Conservation (phyloP, 148 eudicot species). For the Chenopodium quinoa region DNA sequence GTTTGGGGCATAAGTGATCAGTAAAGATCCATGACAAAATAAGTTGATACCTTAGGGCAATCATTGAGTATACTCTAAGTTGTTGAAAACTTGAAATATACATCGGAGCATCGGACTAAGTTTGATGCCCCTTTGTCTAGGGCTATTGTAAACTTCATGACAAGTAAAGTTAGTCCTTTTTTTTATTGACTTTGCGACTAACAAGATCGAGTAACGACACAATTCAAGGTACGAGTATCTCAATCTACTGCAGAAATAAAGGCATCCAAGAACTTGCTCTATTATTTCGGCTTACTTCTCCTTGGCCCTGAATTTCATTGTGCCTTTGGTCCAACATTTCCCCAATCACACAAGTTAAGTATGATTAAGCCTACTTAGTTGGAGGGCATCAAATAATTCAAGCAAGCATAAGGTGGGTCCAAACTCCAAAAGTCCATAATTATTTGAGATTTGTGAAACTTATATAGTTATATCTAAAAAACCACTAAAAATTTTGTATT, state of each 20-base stretch:
- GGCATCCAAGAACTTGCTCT: not conserved
- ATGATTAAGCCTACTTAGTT: no score
- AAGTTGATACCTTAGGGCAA: no score
- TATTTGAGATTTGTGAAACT: not conserved
- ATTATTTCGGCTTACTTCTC: not conserved
- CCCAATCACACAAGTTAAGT: not conserved
- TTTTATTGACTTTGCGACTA: not conserved
- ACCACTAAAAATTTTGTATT: not conserved
- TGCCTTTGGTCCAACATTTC: not conserved
- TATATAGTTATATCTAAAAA: no score
- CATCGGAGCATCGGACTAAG: no score
- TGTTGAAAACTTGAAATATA: no score
- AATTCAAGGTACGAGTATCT: not conserved
- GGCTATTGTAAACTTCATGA: not conserved
- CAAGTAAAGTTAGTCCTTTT: not conserved
- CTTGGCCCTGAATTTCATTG: not conserved
- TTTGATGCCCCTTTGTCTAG: no score
- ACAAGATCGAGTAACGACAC: not conserved
- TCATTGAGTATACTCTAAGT: no score
- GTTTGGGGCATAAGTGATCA: no score
- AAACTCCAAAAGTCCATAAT: not conserved
- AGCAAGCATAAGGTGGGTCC: not conserved
- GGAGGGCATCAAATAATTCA: not conserved
- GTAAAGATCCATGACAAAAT: no score
- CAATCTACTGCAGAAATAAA: not conserved